Base-by-base conservation (phyloP, 1,284 basidiomycete species). In the Ceratobasidium theobromae region DNA sequence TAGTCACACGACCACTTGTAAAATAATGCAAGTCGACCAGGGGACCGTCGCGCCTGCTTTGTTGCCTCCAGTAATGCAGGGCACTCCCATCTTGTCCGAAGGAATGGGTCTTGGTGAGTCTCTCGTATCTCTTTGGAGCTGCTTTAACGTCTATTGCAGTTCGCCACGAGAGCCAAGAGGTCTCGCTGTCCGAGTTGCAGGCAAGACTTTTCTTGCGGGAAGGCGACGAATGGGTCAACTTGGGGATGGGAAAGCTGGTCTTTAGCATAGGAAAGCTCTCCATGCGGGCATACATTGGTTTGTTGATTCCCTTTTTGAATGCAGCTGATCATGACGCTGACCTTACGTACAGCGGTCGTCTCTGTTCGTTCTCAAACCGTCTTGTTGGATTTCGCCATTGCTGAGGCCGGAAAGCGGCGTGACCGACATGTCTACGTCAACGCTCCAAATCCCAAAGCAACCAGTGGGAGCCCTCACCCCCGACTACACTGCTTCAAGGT, bases 401-500 rank as follows among this genome's bases (percentile, higher is more conserved):
- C 58, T 3, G 58, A 62, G 33, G 58, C 58, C 28, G 58, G 58
- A 32, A 62, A 62, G 30, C 58, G 58, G 32, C 58, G 58, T 40
- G 58, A 62, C 48, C 49, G 58, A 35, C 58, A 62, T 62, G 58
- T 62, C 38, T 62, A 62, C 38, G 58, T 62, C 46, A 62, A 62
- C 23, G 58, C 58, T 30, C 58, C 58, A 40, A 62, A 62, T 62
- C 58, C 58, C 21, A 62, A 62, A 32, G 58, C 58, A 23, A 62
- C 58, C n/a, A 51, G 35, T 32, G 58, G 58, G 33, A 62, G 58
- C 35, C 58, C 58, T 27, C 58, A 62, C 11, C 58, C 58, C 14
- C 58, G 58, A 25, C 58, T 62, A n/a, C 58, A 62, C 27, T 62
- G 58, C 25, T 62, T 62, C 58, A 62, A 62, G 33, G 58, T 62